Evolutionary conservation across 2,329 filamentous ascomycete genomes (phyloP).

Genomic region (Geosmithia putterillii): DNA sequence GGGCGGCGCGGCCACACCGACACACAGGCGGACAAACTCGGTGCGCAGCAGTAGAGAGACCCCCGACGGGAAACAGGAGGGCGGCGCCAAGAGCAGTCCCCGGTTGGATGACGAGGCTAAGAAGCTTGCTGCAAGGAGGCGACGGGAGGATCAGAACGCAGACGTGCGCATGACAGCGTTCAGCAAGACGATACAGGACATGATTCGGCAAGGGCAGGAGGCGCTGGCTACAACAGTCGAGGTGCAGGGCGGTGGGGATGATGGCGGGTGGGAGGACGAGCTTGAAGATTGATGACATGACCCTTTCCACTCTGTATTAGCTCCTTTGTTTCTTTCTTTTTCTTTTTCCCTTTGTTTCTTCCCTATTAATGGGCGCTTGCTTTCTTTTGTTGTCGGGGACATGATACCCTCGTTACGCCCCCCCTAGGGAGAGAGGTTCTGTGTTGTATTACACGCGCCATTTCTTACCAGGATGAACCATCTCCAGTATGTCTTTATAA

Average conservation of each 20-base stretch:
- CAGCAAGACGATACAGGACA: conserved; percentile 65
- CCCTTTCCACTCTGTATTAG: too few relatives aligned
- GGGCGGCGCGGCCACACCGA: background rate
- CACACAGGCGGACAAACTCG: conserved; percentile 17
- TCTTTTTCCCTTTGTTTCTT: too few relatives aligned
- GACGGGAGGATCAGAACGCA: conserved; percentile 62
- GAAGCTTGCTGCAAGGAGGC: conserved; percentile 57
- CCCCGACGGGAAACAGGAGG: too few relatives aligned
- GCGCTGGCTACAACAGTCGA: conserved; percentile 69
- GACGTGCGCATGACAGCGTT: conserved; percentile 71
- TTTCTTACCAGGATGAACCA: too few relatives aligned
- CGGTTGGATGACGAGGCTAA: conserved; percentile 55
- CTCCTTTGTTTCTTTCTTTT: too few relatives aligned
- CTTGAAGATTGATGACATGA: conserved; percentile 12
- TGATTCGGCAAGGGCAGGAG: conserved; percentile 83
- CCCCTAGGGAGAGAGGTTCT: too few relatives aligned
- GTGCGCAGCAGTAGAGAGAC: too few relatives aligned
- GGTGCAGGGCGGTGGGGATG: conserved; percentile 13
- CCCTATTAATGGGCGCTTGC: too few relatives aligned
- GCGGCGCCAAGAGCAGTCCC: conserved; percentile 26
- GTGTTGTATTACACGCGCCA: too few relatives aligned
- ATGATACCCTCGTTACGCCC: too few relatives aligned
- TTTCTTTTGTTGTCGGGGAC: too few relatives aligned
- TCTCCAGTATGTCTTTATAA: too few relatives aligned
- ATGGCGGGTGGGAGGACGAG: conserved; percentile 33